Conservation (phyloP, 2,329 filamentous ascomycete species). For the Ophiostoma pallidulum region DNA sequence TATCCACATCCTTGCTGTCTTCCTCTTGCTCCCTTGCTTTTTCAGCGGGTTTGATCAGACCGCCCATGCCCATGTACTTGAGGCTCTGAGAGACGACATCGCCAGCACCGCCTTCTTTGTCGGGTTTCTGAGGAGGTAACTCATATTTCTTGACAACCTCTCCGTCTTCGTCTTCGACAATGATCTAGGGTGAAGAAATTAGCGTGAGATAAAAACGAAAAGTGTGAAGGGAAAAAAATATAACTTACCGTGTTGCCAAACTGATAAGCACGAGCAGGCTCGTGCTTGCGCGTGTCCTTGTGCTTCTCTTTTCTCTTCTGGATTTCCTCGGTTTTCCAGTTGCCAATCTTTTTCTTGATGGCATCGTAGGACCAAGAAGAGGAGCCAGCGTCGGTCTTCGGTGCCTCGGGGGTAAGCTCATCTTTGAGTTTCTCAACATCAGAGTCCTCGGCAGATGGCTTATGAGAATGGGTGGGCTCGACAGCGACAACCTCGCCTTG, state of each 20-base stretch:
- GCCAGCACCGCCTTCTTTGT: slow-evolving; percentile 27
- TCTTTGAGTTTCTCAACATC: slow-evolving; percentile 16
- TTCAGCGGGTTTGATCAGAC: slow-evolving; percentile 31
- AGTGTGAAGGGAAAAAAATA: slow-evolving; percentile 1
- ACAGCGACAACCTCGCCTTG: slow-evolving; percentile 78
- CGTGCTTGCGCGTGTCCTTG: slow-evolving; percentile 47
- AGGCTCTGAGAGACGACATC: slow-evolving; percentile 35
- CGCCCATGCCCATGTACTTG: slow-evolving; percentile 46
- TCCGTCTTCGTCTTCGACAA: slow-evolving; percentile 75
- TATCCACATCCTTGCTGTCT: slow-evolving; percentile 24
- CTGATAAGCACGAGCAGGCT: slow-evolving; percentile 74
- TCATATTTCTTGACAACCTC: slow-evolving; percentile 82
- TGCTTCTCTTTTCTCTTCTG: slow-evolving; percentile 52
- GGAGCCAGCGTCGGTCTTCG: slow-evolving; percentile 26
- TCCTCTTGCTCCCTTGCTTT: slow-evolving; percentile 20
- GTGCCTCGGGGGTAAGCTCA: slow-evolving; percentile 14
- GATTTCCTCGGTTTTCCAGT: slow-evolving; percentile 50
- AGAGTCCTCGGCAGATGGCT: background rate
- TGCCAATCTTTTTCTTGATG: slow-evolving; percentile 40
- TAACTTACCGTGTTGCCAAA: slow-evolving; percentile 70
- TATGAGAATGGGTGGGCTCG: slow-evolving; percentile 32
- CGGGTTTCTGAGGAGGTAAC: slow-evolving; percentile 47
- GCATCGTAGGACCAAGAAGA: slow-evolving; percentile 35
- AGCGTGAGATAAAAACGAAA: background rate
- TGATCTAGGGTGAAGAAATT: slow-evolving; percentile 39